A percentile compares a stretch with the other conserved stretches of the same genome.
Conservation (phyloP, 257 asterid genomes). For the Solanum habrochaites region DNA sequence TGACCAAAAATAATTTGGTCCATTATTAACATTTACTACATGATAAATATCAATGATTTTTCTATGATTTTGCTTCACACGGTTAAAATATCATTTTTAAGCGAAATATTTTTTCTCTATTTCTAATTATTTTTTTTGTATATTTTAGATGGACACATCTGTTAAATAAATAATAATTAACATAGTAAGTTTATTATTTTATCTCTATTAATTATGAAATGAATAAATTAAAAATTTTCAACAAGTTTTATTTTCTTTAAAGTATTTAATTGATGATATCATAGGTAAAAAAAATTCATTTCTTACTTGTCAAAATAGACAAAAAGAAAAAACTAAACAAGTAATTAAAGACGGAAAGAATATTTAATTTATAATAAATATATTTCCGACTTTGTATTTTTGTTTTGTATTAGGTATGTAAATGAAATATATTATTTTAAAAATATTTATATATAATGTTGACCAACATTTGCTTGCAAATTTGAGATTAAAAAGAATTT, state of each 20-base stretch:
- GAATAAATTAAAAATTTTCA: no score
- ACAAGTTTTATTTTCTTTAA: rapidly evolving
- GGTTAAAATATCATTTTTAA: background rate
- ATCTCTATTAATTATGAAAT: no score
- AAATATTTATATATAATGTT: background rate
- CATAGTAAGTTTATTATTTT: rapidly evolving
- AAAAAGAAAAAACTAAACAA: no score
- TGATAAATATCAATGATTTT: background rate
- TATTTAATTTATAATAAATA: background rate
- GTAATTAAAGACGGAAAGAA: rapidly evolving
- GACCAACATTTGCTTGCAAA: background rate
- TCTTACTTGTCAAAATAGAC: no score
- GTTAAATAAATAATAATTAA: no score
- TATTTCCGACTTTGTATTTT: no score
- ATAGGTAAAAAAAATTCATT: no score
- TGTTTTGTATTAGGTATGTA: no score
- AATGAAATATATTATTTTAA: no score
- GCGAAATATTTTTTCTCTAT: background rate
- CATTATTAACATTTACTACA: background rate
- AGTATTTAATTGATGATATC: no score
- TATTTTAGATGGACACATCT: no score
- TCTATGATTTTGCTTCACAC: background rate
- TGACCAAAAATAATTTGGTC: background rate
- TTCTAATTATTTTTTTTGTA: no score
- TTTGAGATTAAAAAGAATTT: background rate